These are phyloP conservation scores for Aspergillus sp. DNA, from an alignment of 2,329 filamentous ascomycete genomes.

Conservation along the genomic window DNA sequence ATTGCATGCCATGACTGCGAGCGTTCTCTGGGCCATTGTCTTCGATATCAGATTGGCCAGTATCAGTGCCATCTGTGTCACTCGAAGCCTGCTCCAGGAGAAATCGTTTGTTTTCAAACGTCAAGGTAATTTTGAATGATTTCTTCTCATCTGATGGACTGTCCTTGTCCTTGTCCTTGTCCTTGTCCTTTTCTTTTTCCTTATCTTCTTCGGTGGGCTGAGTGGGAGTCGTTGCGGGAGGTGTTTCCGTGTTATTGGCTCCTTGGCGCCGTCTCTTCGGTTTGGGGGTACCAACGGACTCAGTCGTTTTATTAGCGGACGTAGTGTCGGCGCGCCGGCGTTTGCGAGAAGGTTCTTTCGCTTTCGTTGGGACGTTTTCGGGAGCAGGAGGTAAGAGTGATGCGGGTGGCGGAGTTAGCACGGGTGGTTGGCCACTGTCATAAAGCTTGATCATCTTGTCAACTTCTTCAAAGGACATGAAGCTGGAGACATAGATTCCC, in stretches of 20 bases:
- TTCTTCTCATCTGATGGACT: constrained; percentile 4
- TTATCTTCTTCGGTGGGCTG: neutral
- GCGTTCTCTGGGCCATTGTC: neutral
- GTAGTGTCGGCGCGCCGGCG: constrained; percentile 14
- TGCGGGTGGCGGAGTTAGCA: neutral
- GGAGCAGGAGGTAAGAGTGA: neutral
- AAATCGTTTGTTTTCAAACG: constrained; percentile 9
- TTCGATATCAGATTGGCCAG: constrained; percentile 11
- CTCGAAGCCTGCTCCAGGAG: neutral
- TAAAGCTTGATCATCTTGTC: constrained; percentile 20
- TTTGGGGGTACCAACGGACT: constrained; percentile 6
- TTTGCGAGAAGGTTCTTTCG: constrained; percentile 16
- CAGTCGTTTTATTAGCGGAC: neutral
- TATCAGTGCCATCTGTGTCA: neutral
- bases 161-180: too few species aligned
- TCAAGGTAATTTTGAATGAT: constrained; percentile 16
- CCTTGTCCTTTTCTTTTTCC: too few species aligned
- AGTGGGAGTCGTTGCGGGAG: neutral
- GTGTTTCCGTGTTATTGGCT: neutral
- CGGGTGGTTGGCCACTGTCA: constrained; percentile 6
- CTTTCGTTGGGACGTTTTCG: neutral
- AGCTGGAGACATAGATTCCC: constrained; percentile 21
- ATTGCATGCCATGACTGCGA: neutral
- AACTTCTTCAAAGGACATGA: constrained; percentile 20
- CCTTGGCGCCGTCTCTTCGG: constrained; percentile 18